These are phyloP conservation scores for Termitomyces sp. DNA, from an alignment of 768 basidiomycete species.

Conservation along the genomic window DNA sequence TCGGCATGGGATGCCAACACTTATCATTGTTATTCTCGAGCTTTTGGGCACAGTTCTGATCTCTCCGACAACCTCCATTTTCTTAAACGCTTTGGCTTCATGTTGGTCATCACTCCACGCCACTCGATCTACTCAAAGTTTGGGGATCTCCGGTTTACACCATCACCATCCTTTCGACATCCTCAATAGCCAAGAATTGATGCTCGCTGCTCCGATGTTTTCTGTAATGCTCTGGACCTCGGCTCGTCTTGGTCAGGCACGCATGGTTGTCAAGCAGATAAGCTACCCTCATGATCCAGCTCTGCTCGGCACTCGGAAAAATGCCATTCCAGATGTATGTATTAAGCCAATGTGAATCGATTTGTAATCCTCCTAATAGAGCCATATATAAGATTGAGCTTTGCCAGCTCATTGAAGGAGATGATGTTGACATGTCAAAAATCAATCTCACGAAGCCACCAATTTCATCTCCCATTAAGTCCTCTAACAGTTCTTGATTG, in stretches of 20 bases:
- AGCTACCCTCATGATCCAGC: background rate
- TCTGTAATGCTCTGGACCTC: background rate
- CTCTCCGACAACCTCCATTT: no score
- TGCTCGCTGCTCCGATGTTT: background rate
- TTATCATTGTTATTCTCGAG: no score
- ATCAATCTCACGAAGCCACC: no score
- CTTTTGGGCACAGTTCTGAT: no score
- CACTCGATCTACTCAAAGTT: no score
- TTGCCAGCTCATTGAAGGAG: background rate
- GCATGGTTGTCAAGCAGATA: background rate
- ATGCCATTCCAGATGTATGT: slow-evolving; percentile 13
- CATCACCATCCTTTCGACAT: background rate
- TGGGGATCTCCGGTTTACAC: background rate
- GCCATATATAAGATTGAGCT: slow-evolving; percentile 15
- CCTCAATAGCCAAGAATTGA: background rate
- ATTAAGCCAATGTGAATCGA: slow-evolving; percentile 25
- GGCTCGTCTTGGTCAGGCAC: background rate
- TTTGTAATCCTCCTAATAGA: slow-evolving; percentile 23
- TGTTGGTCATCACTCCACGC: background rate
- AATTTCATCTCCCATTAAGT: no score
- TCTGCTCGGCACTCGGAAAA: slow-evolving; percentile 16
- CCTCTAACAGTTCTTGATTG: no score
- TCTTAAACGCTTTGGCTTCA: no score
- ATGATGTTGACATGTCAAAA: no score
- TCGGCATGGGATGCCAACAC: no score